These are phyloP conservation scores for Hypoxylon rubiginosum DNA, from an alignment of 2,329 filamentous ascomycete genomes.

Conservation along the genomic window DNA sequence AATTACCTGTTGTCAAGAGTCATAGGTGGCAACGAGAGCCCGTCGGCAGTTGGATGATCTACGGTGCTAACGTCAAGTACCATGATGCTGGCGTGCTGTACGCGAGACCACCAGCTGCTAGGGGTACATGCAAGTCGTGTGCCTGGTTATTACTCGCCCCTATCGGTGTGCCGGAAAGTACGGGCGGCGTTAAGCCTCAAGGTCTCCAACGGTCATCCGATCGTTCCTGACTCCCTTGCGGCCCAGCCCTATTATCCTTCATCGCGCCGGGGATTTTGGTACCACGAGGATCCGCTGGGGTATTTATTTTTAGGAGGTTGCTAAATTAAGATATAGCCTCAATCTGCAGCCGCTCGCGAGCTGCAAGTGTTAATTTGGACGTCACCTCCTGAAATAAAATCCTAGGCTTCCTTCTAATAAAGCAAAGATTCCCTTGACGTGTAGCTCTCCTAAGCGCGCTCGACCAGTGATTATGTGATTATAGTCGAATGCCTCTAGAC, in stretches of 20 bases:
- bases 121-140: slow-evolving; percentile 39
- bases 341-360: slow-evolving; percentile 53
- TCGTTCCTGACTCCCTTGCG: slow-evolving; percentile 28
- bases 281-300: slow-evolving; percentile 41
- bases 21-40: slow-evolving; percentile 14
- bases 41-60: slow-evolving; percentile 18
- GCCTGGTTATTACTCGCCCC: slow-evolving; percentile 39
- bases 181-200: slow-evolving; percentile 28
- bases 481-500: slow-evolving; percentile 10
- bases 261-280: slow-evolving; percentile 35
- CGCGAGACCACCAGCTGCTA: slow-evolving; percentile 30
- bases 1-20: slow-evolving; percentile 11
- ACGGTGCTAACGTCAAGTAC: slow-evolving; percentile 20
- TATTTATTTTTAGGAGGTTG: slow-evolving; percentile 56
- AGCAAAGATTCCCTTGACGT: slow-evolving; percentile 19
- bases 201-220: slow-evolving; percentile 36
- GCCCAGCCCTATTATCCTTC: slow-evolving; percentile 39
- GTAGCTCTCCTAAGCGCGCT: slow-evolving; percentile 39
- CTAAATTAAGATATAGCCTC: slow-evolving; percentile 57
- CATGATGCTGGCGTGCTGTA: slow-evolving; percentile 20
- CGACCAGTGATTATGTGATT: slow-evolving; percentile 11
- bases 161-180: slow-evolving; percentile 38
- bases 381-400: slow-evolving; percentile 44
- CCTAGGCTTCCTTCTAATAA: slow-evolving; percentile 14
- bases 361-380: slow-evolving; percentile 54